Evolutionary conservation across 495 filamentous ascomycete genomes (phyloP), one percentile per base, ranked within the genome.

Genomic region (Chaetomidium leptoderma): DNA sequence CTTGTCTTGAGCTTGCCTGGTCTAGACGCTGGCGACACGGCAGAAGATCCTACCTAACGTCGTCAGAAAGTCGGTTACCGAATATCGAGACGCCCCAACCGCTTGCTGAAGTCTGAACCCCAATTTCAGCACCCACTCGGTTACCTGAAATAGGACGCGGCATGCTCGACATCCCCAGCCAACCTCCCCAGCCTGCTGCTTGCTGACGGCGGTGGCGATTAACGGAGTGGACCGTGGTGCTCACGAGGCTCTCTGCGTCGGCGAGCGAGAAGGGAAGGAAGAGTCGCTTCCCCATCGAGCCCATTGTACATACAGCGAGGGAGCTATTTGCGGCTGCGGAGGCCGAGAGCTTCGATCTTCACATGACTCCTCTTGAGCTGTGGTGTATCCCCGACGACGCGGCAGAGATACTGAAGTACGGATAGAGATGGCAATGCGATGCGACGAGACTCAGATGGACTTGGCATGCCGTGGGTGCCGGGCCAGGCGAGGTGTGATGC

Each of bases 141-240:
- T 57, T 68, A 57, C 59, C 59, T 51, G 58, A 65, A 68, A 70
- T 64, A 64, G 63, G 61, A 53, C 54, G 55, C 30, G 39, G 43
- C 54, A 27, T 55, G 44, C 44, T 54, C 19, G 37, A 53, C 51
- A 24, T 30, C 33, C 19, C 35, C 44, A 44, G 46, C 29, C 45
- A 51, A n/a, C n/a, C n/a, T n/a, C n/a, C n/a, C n/a, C n/a, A n/a
- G n/a, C n/a, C n/a, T n/a, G n/a, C n/a, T n/a, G 32, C 52, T 44
- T 39, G 61, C 33, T 53, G 47, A 56, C 60, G 29, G 14, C 26
- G 36, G 61, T 60, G 61, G 57, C 61, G 53, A 60, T 26, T 30
- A 30, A 26, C 29, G 14, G 37, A 32, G 58, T 51, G 55, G 48
- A 54, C 30, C 53, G 49, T 36, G 24, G 6, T 48, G 46, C 53